Evolutionary conservation across 2,329 filamentous ascomycete species (phyloP).

Genomic region (Paecilomyces formosus): DNA sequence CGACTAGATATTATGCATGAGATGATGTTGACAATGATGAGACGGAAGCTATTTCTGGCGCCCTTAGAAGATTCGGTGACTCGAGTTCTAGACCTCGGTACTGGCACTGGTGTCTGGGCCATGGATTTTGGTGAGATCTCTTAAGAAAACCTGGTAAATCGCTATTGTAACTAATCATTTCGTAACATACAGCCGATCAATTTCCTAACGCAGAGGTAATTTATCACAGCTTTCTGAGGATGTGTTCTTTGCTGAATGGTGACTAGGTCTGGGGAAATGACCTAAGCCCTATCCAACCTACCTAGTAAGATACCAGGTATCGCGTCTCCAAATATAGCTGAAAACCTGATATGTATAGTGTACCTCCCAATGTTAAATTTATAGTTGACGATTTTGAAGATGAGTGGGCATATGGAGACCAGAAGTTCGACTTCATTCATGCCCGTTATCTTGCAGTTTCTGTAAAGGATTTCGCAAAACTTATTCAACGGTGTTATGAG

Average conservation of each 20-base stretch:
- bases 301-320: background rate
- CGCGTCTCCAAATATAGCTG: background rate
- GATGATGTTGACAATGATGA: background rate
- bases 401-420: constrained; percentile 46
- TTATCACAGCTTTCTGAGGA: background rate
- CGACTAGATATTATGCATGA: constrained; percentile 3
- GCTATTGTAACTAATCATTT: background rate
- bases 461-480: constrained; percentile 48
- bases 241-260: background rate
- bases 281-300: constrained; percentile 7
- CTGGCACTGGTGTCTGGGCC: constrained; percentile 3
- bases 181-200: background rate
- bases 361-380: constrained; percentile 51
- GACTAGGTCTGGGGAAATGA: constrained; percentile 7
- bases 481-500: constrained; percentile 43
- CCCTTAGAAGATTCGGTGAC: background rate
- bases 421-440: constrained; percentile 52
- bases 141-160: too few relatives aligned
- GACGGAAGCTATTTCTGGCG: constrained; percentile 1
- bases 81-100: constrained; percentile 2
- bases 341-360: constrained; percentile 5
- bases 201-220: background rate
- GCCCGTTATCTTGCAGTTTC: constrained; percentile 51
- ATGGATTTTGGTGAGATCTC: constrained; percentile 1
- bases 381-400: constrained; percentile 53